Conservation (phyloP, 140 eudicot genomes). For the Senecio squalidus region DNA sequence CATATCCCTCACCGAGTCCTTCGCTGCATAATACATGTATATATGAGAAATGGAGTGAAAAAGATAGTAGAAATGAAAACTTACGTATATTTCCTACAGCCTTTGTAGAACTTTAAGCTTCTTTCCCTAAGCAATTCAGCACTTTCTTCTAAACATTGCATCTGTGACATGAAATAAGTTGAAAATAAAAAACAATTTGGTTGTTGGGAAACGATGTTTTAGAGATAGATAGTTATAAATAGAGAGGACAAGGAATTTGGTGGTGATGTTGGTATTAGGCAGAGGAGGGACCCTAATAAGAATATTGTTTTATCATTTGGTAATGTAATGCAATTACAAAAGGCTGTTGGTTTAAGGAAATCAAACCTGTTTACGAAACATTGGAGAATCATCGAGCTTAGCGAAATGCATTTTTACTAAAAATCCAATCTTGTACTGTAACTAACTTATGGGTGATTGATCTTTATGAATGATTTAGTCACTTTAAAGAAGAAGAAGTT, state of each 20-base stretch:
- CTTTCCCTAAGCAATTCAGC: slow-evolving; percentile 90
- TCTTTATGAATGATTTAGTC: no score
- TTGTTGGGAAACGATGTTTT: no score
- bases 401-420: slow-evolving; percentile 69
- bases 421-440: no score
- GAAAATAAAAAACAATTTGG: background rate
- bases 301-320: no score
- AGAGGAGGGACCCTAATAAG: no score
- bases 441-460: no score
- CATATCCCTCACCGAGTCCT: slow-evolving; percentile 99
- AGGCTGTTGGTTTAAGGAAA: no score
- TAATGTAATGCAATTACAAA: no score
- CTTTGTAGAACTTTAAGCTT: slow-evolving; percentile 91
- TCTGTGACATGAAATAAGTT: slow-evolving; percentile 38
- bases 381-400: slow-evolving; percentile 98
- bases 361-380: slow-evolving; percentile 96
- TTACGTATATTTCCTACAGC: slow-evolving; percentile 97
- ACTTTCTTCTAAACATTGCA: slow-evolving; percentile 91
- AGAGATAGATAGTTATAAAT: no score
- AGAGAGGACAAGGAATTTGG: no score
- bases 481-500: no score
- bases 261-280: no score
- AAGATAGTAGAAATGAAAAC: slow-evolving; percentile 1
- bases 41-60: background rate
- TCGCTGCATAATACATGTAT: slow-evolving; percentile 49